Conservation (phyloP, 2,329 filamentous ascomycete genomes). For the Fusarium fujikuroi region DNA sequence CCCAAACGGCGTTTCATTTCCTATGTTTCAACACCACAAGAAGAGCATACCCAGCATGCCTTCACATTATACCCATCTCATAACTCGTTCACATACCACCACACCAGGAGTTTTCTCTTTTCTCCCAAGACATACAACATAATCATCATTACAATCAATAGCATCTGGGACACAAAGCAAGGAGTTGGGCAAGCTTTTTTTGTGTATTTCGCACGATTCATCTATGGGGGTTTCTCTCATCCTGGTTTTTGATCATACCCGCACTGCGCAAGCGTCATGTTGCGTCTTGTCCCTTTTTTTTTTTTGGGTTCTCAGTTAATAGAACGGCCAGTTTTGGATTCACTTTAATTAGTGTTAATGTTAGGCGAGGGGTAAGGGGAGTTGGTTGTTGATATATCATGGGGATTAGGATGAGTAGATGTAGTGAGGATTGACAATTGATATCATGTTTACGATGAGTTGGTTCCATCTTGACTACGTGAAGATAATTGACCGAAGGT, state of each 20-base stretch:
- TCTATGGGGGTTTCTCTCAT: slow-evolving; percentile 25
- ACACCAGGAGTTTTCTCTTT: not conserved
- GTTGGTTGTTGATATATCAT: slow-evolving; percentile 24
- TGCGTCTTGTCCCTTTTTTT: slow-evolving; percentile 12
- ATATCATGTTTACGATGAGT: slow-evolving; percentile 37
- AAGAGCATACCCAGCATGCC: slow-evolving; percentile 37
- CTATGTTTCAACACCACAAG: slow-evolving; percentile 31
- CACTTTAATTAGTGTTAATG: slow-evolving; percentile 15
- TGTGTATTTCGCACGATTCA: slow-evolving; percentile 30
- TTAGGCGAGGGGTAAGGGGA: slow-evolving; percentile 13
- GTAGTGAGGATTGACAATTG: slow-evolving; percentile 39
- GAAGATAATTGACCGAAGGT: too few species aligned
- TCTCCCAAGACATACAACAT: slow-evolving; percentile 15
- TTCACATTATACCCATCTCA: slow-evolving; percentile 31
- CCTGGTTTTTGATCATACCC: slow-evolving; percentile 35
- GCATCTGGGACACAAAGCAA: slow-evolving; percentile 41
- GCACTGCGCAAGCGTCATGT: slow-evolving; percentile 6
- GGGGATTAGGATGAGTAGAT: slow-evolving; percentile 22
- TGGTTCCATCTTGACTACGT: not conserved
- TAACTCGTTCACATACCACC: slow-evolving; percentile 7
- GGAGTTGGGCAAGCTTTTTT: slow-evolving; percentile 41
- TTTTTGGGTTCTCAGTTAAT: slow-evolving; percentile 13
- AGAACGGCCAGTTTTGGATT: slow-evolving; percentile 20
- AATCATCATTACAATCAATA: slow-evolving; percentile 31
- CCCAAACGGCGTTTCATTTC: slow-evolving; percentile 31